Evolutionary conservation across 139 green algal genomes (phyloP), one percentile per base, ranked within the genome.

Genomic region (Coelastrella sp.): DNA sequence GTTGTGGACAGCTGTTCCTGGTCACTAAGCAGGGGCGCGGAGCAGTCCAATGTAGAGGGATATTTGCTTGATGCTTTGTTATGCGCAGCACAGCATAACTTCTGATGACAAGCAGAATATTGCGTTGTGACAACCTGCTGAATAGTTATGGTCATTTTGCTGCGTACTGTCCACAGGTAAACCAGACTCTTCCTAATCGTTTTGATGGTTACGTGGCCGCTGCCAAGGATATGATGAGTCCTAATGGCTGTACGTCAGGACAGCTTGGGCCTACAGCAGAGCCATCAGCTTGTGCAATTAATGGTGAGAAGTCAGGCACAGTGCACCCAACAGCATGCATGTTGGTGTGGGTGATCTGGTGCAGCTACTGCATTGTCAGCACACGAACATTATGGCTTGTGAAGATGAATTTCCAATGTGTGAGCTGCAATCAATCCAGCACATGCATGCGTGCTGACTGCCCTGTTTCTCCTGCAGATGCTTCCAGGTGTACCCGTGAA

Each of bases 241-340:
- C 75, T 9, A 82, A 82, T 40, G 53, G 34, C 1, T 82, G 75
- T 35, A 53, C 71, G 53, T 51, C 75, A 21, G 75, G 75, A 27
- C 51, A 69, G 60, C 77, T 84, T 38, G 77, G 59, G 0, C 40
- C 59, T 25, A 60, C 60, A 32, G 76, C 57, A 60, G 76, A 67
- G 35, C 76, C 37, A 41, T 40, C 23, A 35, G 48, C 35, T 25
- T 83, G 57, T 34, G 30, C 62, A 41, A 64, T 64, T 21, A 64
- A 64, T 8, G 53, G 53, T 64, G 53, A 64, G 53, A 11, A 57
- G 48, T 15, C 13, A 11, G 1, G 13, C 48, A 2, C 48, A 57
- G 2, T 15, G 21, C 21, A 8, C 9, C 6, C 53, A 32, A 21
- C 53, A n/a, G 53, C 53, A n/a, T 25, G 21, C 6, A 8, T 21